Percentiles rank a stretch among this genome's conserved stretches.
Conservation (phyloP, 192 early-diverging fungal species). For the Umbelopsis sp. region DNA sequence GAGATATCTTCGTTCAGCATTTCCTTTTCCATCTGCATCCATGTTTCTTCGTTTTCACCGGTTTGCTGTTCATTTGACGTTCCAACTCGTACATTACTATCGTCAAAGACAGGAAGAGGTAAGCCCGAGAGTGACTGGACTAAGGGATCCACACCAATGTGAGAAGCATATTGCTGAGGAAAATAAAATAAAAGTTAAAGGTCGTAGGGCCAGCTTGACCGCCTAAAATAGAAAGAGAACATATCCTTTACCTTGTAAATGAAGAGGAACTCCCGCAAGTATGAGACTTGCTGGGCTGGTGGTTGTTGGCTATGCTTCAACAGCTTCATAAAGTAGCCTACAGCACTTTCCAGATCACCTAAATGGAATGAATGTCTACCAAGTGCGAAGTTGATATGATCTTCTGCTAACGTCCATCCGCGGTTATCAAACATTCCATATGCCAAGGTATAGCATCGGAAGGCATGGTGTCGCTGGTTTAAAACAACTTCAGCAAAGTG, state of each 20-base stretch:
- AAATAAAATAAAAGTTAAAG: conserved; percentile 10
- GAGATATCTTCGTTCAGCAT: conserved; percentile 57
- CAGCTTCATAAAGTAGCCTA: conserved; percentile 79
- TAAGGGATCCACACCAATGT: conserved; percentile 49
- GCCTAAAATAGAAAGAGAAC: not conserved
- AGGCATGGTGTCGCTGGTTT: conserved; percentile 69
- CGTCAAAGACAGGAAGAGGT: conserved; percentile 63
- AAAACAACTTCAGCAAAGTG: conserved; percentile 8
- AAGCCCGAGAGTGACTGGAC: conserved; percentile 54
- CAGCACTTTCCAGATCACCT: conserved; percentile 72
- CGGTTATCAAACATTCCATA: conserved; percentile 58
- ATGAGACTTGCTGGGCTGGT: conserved; percentile 62
- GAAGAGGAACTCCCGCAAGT: conserved; percentile 77
- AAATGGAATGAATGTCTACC: conserved; percentile 80
- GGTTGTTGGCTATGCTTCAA: conserved; percentile 70
- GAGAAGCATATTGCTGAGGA: conserved; percentile 51
- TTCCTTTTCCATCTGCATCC: conserved; percentile 72
- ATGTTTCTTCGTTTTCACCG: conserved; percentile 62
- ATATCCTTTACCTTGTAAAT: conserved; percentile 64
- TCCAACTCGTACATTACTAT: conserved; percentile 52
- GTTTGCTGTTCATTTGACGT: conserved; percentile 65
- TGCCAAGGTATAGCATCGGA: conserved; percentile 74
- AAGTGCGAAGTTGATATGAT: conserved; percentile 88
- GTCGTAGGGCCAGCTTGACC: no score
- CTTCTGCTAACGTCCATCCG: conserved; percentile 80